Evolutionary conservation across 805 yeast species (phyloP), one percentile per base, ranked within the genome.

Genomic region (Lachancea mirantina): DNA sequence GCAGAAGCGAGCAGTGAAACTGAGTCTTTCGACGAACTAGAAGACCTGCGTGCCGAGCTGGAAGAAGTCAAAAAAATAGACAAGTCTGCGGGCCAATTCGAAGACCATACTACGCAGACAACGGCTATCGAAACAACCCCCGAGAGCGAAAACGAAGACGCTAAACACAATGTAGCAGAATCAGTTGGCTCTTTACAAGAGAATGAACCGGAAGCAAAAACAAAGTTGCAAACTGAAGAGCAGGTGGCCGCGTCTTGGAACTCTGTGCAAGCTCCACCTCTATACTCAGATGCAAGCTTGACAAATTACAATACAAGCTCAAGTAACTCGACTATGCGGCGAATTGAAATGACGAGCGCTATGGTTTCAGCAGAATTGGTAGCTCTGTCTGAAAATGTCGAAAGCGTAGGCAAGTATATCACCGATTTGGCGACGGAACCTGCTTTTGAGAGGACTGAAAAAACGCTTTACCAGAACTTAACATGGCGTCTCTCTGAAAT

Each of bases 401-500:
- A 34, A 2, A 52, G 45, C 7, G 25, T 63, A 10, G 47, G 50
- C 5, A 23, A 18, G 0, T 57, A 61, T 25, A 37, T 64, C n/a
- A 30, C 37, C n/a, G 65, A 62, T 28, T 67, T 64, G 30, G 29
- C 52, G 14, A 41, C 44, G 3, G 23, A 36, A 8, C 35, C 49
- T 6, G 9, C 8, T 19, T 41, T 57, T 5, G 35, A 23, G 6
- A 60, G 64, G 28, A 47, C 62, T 2, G 42, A 39, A 5, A 36
- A 27, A 2, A 47, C 65, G 0, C 21, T 62, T 1, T 42, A 46
- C 10, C 40, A 48, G 29, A 36, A 51, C 10, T 51, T 57, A 25
- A 55, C 62, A 7, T 65, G 70, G 70, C 59, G 67, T 44, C 34
- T 65, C 14, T 32, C 51, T 9, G 67, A 64, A 33, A 42, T 24